These are phyloP conservation scores for Calonectria leucothoes DNA, from an alignment of 2,329 filamentous ascomycete genomes.

Conservation along the genomic window DNA sequence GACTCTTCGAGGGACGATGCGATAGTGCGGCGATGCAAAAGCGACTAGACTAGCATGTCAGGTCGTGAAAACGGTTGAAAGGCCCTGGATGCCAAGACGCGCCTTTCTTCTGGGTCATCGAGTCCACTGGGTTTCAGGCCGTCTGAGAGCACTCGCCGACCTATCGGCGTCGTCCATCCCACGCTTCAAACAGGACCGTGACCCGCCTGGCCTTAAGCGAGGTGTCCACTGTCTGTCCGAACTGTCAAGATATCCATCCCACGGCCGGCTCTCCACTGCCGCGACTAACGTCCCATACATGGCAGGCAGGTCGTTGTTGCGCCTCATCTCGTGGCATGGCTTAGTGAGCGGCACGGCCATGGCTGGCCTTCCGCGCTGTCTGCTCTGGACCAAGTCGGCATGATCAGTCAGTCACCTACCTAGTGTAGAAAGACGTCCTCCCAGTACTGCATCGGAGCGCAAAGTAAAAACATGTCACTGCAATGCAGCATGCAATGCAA, in stretches of 20 bases:
- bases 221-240: slow-evolving; percentile 28
- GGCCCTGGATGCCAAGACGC: slow-evolving; percentile 10
- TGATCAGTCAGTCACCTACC: not conserved
- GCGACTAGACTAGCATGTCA: not conserved
- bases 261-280: slow-evolving; percentile 12
- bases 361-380: not conserved
- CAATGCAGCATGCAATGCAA: slow-evolving; percentile 6
- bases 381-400: not conserved
- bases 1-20: not conserved
- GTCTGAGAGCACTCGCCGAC: slow-evolving; percentile 33
- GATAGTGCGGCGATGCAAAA: slow-evolving; percentile 1
- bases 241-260: not conserved
- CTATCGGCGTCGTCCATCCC: slow-evolving; percentile 32
- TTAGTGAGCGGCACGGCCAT: not conserved
- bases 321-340: slow-evolving; percentile 4
- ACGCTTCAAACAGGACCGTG: slow-evolving; percentile 39
- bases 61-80: slow-evolving; percentile 1
- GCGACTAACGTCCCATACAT: not conserved
- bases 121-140: slow-evolving; percentile 42
- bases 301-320: slow-evolving; percentile 1
- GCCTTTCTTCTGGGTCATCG: slow-evolving; percentile 31
- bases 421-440: not conserved
- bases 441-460: not conserved
- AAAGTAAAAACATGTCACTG: not conserved
- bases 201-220: slow-evolving; percentile 43